Evolutionary conservation across 257 asterid species (phyloP), one percentile per base, ranked within the genome.

Genomic region (Misopates orontium): DNA sequence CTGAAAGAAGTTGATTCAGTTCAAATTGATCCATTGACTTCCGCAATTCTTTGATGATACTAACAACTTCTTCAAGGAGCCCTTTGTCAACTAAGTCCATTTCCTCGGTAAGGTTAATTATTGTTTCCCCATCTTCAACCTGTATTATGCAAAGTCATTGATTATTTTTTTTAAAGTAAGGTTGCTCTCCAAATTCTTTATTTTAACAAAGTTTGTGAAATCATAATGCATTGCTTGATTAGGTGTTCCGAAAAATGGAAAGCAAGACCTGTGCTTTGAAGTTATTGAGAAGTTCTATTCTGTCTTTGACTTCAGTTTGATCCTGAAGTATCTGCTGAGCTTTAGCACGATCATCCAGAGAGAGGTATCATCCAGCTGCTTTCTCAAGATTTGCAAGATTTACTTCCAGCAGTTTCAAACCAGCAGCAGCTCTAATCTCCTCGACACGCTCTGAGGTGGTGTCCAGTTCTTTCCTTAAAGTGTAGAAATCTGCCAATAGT

Each of bases 321-420:
- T 83, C 81, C 82, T 86, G 99, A 77, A 94, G 96, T 13, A 87
- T 94, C 77, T 86, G 89, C 80, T 94, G 99, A 71, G 99, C 99
- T 78, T 78, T 84, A 69, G 71, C 86, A 60, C 82, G 99, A 80
- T 94, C 94, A 60, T 94, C 97, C 99, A 94, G 21, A 94, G 78
- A 78, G 97, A 79, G 82, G 78, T 84, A 60, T 90, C 95, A 28
- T n/a, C 82, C 85, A 11, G 92, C 86, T 57, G 96, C 97, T 53
- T 81, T 86, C 80, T 94, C 99, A 78, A 90, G 74, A 62, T 83
- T 83, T 32, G 74, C 80, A 62, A 80, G 84, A 56, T 73, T 90
- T 67, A 80, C 85, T 66, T 90, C 88, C 15, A 90, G 91, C 77
- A 68, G 80, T 74, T 82, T 73, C 75, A 94, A 77, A 81, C 99